phyloP scores from a whole-genome alignment of 2,329 filamentous ascomycete genomes.

The Zymoseptoria pseudotritici region DNA sequence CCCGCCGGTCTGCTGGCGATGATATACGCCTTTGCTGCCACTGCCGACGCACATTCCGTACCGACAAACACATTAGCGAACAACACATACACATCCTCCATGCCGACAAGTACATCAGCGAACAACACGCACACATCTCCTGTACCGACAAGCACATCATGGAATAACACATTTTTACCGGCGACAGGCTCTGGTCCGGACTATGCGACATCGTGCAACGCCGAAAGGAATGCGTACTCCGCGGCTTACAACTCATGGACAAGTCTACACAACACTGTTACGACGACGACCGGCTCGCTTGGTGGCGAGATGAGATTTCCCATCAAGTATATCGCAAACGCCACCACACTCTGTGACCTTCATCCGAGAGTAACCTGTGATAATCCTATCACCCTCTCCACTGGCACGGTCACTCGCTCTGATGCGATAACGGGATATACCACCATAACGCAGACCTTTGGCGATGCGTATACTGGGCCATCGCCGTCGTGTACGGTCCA shows the following conservation, averaged over 20 bases:
- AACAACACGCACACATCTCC: no score
- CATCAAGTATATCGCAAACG: conserved; percentile 23
- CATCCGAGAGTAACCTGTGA: conserved; percentile 22
- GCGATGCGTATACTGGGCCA: conserved; percentile 11
- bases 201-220: conserved; percentile 5
- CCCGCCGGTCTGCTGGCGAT: conserved; percentile 11
- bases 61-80: not conserved
- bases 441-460: conserved; percentile 6
- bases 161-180: not conserved
- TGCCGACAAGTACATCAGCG: no score
- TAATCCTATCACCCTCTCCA: conserved; percentile 17
- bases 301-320: conserved; percentile 13
- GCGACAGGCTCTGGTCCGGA: conserved; percentile 6
- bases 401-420: conserved; percentile 8
- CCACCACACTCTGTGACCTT: conserved; percentile 26
- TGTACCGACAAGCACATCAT: no score
- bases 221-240: conserved; percentile 1
- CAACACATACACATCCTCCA: not conserved
- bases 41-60: not conserved
- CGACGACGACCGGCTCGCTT: conserved; percentile 5
- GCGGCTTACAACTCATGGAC: conserved; percentile 1
- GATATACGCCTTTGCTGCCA: conserved; percentile 6
- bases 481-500: conserved; percentile 20
- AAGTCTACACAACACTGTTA: conserved; percentile 1
- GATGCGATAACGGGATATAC: conserved; percentile 7